These are phyloP conservation scores for Cicer yamashitae DNA, from an alignment of 306 rosid genomes.

Conservation along the genomic window DNA sequence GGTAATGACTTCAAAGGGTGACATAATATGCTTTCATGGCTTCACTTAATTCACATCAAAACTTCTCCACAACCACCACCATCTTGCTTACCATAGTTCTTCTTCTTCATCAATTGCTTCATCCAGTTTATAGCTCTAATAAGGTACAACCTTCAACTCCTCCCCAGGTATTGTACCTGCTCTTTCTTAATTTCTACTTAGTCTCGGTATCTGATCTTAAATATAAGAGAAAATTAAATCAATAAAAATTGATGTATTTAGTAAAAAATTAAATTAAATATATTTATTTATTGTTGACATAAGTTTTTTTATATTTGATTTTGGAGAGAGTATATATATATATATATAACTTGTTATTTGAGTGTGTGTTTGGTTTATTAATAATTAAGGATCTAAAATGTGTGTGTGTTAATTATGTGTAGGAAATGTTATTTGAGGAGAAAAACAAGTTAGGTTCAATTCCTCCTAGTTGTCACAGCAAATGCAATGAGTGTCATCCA, in stretches of 20 bases:
- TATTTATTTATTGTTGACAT: too few relatives aligned
- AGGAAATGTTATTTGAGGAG: constrained; percentile 72
- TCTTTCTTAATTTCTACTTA: not conserved
- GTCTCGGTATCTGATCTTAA: too few relatives aligned
- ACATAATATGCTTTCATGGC: constrained; percentile 53
- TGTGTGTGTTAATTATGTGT: constrained; percentile 18
- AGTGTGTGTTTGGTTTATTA: not conserved
- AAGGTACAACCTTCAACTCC: constrained; percentile 48
- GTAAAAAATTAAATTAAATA: too few relatives aligned
- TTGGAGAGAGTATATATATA: not conserved
- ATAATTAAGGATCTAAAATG: not conserved
- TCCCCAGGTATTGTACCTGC: constrained; percentile 50
- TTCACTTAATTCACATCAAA: constrained; percentile 45
- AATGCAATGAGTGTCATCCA: constrained; percentile 89
- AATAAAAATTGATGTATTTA: too few relatives aligned
- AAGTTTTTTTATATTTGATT: too few relatives aligned
- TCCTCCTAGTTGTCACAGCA: constrained; percentile 98
- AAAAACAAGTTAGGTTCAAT: constrained; percentile 83
- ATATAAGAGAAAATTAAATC: too few relatives aligned
- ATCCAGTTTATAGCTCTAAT: constrained; percentile 52
- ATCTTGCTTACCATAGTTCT: constrained; percentile 50
- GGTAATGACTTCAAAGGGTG: constrained; percentile 49
- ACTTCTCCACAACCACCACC: constrained; percentile 42
- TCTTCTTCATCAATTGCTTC: constrained; percentile 48
- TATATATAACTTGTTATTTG: not conserved